Evolutionary conservation across 495 filamentous ascomycete genomes (phyloP), one percentile per base, ranked within the genome.

Genomic region (Podospora pseudoanserina): DNA sequence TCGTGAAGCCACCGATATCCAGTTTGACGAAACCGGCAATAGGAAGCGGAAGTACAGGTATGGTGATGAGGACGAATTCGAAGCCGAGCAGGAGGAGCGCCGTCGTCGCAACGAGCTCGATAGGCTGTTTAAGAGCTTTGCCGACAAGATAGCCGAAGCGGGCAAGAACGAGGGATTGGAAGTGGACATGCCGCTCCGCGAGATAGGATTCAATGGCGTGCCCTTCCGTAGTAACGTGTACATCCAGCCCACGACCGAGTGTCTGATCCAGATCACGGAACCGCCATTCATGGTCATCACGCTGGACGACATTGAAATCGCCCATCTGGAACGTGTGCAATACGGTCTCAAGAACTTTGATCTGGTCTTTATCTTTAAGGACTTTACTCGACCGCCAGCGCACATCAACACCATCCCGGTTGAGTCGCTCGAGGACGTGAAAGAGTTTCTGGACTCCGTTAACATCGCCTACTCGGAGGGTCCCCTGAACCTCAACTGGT

Each of bases 341-440:
- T 99, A 98, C 73, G 96, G 96, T 26, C 86, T 99, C 57, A 98
- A 98, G 85, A 99, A 99, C 76, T 99, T 99, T 78, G 96, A 99
- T 79, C 87, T 98, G 71, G 96, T 98, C 9, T 93, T 97, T 73
- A 92, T 98, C 30, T 97, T 95, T 85, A 97, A 97, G 72, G 96
- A 99, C 79, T 98, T 97, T 80, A 86, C 89, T 61, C 87, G 93
- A 18, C 76, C 90, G 2, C 94, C 94, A 3, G 89, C 88, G 32
- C 96, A 98, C 79, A 90, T 99, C 81, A 99, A 99, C 78, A 98
- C 96, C 18, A 98, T 99, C 70, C 96, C 96, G 1, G 94, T 99
- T 57, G 96, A 98, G 75, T 89, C 89, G 4, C 83, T 99, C 34
- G 96, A 99, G 67, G 87, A 90, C 65, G 96, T 98, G 65, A 99